Percentiles rank a stretch among this genome's conserved stretches.
These are phyloP conservation scores for Chlamydomonas sp. DNA, from an alignment of 139 green algal species.

Conservation along the genomic window DNA sequence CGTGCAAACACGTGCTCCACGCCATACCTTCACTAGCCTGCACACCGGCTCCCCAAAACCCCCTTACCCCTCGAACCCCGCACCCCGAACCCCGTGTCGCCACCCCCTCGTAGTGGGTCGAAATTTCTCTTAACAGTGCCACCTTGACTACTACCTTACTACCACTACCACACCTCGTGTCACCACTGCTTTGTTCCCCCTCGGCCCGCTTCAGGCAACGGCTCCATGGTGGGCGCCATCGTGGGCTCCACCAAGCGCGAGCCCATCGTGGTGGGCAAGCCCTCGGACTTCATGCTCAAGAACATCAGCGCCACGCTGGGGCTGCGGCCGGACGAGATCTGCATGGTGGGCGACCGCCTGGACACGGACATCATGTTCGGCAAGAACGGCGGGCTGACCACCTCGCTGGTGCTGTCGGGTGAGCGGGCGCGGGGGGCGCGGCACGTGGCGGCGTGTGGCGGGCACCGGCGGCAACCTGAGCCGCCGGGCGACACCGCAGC, in stretches of 20 bases:
- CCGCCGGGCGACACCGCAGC: too few relatives aligned
- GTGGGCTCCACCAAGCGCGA: constrained; percentile 91
- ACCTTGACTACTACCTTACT: not conserved
- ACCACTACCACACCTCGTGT: not conserved
- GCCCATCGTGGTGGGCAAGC: constrained; percentile 96
- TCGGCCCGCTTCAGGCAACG: constrained; percentile 77
- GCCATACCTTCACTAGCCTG: too few relatives aligned
- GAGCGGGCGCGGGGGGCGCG: not conserved
- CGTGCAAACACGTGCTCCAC: too few relatives aligned
- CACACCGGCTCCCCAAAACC: too few relatives aligned
- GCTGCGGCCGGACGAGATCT: constrained; percentile 89
- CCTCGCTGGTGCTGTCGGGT: constrained; percentile 83
- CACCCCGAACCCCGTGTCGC: too few relatives aligned
- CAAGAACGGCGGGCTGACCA: constrained; percentile 93
- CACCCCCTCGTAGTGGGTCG: too few relatives aligned
- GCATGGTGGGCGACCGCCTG: constrained; percentile 98
- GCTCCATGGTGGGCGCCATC: constrained; percentile 97
- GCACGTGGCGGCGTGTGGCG: not conserved
- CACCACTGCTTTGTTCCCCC: not conserved
- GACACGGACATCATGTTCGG: constrained; percentile 99
- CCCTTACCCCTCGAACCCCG: too few relatives aligned
- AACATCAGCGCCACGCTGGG: constrained; percentile 89
- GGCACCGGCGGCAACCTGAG: too few relatives aligned
- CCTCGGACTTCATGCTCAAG: constrained; percentile 95
- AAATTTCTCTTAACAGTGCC: not conserved